phyloP scores from a whole-genome alignment of 768 basidiomycete genomes.

The Xanthoconium stramineum region DNA sequence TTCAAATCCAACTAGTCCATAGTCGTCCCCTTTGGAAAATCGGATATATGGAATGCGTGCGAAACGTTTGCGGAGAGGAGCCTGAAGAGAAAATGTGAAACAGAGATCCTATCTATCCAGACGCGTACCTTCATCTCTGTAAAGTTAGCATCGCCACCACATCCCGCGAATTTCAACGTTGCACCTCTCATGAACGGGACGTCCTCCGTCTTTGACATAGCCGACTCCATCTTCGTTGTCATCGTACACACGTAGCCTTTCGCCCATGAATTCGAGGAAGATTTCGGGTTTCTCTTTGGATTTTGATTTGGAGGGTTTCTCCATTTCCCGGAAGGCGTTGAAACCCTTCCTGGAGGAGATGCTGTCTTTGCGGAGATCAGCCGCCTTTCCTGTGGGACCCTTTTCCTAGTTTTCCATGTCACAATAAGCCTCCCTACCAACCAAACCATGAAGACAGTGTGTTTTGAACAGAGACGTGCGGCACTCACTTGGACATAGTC shows the following conservation, averaged over 20 bases:
- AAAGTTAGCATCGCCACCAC: conserved; percentile 57
- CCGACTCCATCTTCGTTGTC: conserved; percentile 48
- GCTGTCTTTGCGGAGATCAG: conserved; percentile 53
- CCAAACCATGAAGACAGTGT: neutral
- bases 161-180: conserved; percentile 48
- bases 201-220: conserved; percentile 41
- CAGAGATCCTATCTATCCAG: neutral
- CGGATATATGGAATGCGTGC: conserved; percentile 46
- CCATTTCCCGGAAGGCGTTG: conserved; percentile 77
- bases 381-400: conserved; percentile 74
- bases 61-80: conserved; percentile 46
- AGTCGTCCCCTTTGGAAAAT: conserved; percentile 42
- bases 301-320: conserved; percentile 34
- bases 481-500: conserved; percentile 81
- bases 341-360: conserved; percentile 58
- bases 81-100: conserved; percentile 25
- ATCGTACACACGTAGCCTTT: conserved; percentile 56
- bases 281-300: conserved; percentile 52
- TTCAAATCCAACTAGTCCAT: conserved; percentile 53
- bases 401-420: conserved; percentile 97
- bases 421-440: conserved; percentile 75
- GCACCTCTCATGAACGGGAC: conserved; percentile 43
- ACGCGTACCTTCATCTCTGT: conserved; percentile 51
- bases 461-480: neutral
- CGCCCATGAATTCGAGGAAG: conserved; percentile 72